phyloP scores from a whole-genome alignment of 2,329 filamentous ascomycete genomes.

The Epichloe aotearoae region DNA sequence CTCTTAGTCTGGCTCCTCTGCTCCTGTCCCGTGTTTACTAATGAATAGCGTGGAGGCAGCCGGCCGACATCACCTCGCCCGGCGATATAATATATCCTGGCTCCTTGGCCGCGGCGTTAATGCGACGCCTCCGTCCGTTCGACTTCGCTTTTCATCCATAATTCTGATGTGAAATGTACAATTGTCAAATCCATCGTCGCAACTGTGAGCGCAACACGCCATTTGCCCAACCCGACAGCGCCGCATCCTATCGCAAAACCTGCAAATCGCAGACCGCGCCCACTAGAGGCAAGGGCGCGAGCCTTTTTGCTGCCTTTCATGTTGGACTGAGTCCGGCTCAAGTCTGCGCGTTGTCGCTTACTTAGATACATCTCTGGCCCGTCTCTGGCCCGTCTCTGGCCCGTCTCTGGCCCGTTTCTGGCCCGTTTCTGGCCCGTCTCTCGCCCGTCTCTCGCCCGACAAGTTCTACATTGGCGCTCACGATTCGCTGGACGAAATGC shows the following conservation, averaged over 20 bases:
- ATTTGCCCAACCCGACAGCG: background rate
- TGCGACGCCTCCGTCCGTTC: background rate
- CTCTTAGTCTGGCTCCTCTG: constrained; percentile 6
- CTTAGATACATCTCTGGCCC: background rate
- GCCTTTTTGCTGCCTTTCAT: background rate
- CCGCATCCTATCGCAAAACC: background rate
- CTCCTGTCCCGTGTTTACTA: constrained; percentile 7
- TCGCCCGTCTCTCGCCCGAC: background rate
- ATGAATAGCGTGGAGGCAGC: constrained; percentile 2
- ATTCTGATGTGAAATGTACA: background rate
- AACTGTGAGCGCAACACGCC: background rate
- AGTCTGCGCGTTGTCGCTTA: constrained; percentile 2
- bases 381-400: background rate
- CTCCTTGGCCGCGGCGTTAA: background rate
- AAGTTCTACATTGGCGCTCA: background rate
- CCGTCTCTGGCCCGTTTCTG: background rate
- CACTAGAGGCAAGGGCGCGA: background rate
- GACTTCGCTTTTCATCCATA: background rate
- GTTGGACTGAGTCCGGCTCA: background rate
- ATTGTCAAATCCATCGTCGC: background rate
- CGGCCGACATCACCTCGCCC: constrained; percentile 12
- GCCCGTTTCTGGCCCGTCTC: background rate
- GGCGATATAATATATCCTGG: constrained; percentile 5
- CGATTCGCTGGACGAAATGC: constrained; percentile 24
- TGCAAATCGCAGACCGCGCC: background rate